These are phyloP conservation scores for Trametes meyenii DNA, from an alignment of 768 basidiomycete genomes.

Conservation along the genomic window DNA sequence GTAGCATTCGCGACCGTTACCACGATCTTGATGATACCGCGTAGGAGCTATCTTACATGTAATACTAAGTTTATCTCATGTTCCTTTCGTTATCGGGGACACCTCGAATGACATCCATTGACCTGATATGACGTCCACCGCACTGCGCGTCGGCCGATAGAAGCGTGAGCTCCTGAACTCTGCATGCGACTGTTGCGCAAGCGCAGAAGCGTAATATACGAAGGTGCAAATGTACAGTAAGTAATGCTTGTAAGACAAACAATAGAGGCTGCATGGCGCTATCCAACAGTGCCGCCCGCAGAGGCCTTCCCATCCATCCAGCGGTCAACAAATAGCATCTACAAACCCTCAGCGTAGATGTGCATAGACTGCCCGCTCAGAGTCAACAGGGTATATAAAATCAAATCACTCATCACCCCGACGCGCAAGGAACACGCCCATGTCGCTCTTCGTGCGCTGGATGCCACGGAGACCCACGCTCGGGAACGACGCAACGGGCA, in stretches of 20 bases:
- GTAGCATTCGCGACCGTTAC: not conserved
- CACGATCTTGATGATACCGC: constrained; percentile 10
- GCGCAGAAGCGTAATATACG: not conserved
- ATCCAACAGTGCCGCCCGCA: not conserved
- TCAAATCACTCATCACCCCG: constrained; percentile 36
- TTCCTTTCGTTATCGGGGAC: not conserved
- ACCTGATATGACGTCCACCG: not conserved
- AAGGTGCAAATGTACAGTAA: constrained; percentile 2
- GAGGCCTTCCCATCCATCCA: not conserved
- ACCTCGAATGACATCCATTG: constrained; percentile 1
- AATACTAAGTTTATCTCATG: constrained; percentile 11
- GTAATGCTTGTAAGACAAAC: not conserved
- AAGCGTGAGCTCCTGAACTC: not conserved
- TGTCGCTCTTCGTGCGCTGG: constrained; percentile 40
- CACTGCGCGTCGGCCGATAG: not conserved
- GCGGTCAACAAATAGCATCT: not conserved
- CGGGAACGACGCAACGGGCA: constrained; percentile 36
- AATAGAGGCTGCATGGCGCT: not conserved
- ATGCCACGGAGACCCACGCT: constrained; percentile 41
- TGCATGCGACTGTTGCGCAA: not conserved
- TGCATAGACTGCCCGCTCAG: not conserved
- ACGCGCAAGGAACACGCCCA: constrained; percentile 45
- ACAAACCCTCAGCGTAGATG: not conserved
- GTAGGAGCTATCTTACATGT: constrained; percentile 16
- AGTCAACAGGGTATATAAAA: not conserved